Evolutionary conservation across 805 yeast genomes (phyloP).

Genomic region (Kluyveromyces lactis): DNA sequence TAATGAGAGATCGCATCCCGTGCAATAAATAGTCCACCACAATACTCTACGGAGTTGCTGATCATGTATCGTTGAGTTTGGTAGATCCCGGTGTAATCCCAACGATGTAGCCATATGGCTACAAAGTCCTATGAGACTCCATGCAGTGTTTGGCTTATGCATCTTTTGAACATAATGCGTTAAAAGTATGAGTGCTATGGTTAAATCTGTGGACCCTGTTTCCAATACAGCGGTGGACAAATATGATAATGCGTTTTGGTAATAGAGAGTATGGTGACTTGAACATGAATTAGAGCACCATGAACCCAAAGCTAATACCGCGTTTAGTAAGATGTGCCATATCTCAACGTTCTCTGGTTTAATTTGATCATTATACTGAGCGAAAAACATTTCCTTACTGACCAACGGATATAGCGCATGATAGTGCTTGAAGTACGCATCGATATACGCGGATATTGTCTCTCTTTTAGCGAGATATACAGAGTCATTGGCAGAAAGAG

Average conservation of each 20-base stretch:
- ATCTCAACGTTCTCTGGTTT: conserved; percentile 34
- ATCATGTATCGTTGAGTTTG: conserved; percentile 13
- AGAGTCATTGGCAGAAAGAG: not conserved
- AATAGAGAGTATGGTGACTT: conserved; percentile 45
- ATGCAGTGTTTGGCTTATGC: conserved; percentile 59
- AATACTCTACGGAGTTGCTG: conserved; percentile 48
- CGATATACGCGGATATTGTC: conserved; percentile 29
- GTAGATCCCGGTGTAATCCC: conserved; percentile 49
- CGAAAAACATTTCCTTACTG: conserved; percentile 45
- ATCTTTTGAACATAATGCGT: conserved; percentile 58
- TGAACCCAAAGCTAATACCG: conserved; percentile 59
- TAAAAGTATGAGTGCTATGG: conserved; percentile 44
- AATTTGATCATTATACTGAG: conserved; percentile 33
- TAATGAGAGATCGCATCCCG: conserved; percentile 56
- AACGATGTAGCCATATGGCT: conserved; percentile 59
- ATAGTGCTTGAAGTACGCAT: conserved; percentile 48
- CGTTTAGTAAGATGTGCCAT: conserved; percentile 48
- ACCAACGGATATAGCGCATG: conserved; percentile 57
- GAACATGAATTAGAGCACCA: conserved; percentile 55
- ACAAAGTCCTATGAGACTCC: conserved; percentile 59
- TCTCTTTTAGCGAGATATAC: conserved; percentile 8
- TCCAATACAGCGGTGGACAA: conserved; percentile 45
- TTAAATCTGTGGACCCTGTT: conserved; percentile 47
- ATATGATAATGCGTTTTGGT: conserved; percentile 41
- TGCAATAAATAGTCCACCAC: conserved; percentile 62